Base-by-base conservation (phyloP, 2,329 filamentous ascomycete species). In the Ascomycota sp. region DNA sequence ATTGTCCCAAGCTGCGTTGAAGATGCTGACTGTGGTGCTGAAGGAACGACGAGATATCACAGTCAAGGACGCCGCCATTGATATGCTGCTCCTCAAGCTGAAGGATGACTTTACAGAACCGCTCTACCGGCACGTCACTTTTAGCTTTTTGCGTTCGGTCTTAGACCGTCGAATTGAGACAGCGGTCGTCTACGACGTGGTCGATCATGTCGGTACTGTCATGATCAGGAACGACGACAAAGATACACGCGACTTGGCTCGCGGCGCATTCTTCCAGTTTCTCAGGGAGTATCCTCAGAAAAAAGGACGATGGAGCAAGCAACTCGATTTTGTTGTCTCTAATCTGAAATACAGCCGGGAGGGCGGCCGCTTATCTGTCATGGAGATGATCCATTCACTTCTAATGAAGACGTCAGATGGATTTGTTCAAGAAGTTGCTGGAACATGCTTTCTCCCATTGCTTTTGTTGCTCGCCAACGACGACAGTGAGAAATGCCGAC, bases 221-320 rank as follows among this genome's bases (percentile, higher is more conserved):
- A 95, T 95, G 84, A 78, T 98, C 36, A 92, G 79, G 31, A 95
- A 95, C 48, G 81, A 92, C 40, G 84, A 91, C 43, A 77, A 78
- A 43, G 74, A 78, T 41, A 86, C 86, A 2, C 71, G 89, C 34
- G 82, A 93, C 50, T 62, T 92, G 28, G 84, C 86, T 10, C 68
- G 89, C 36, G 82, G 82, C 13, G 77, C 82, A 10, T 98, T 91
- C 54, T 77, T 92, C 52, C 82, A 93, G 43, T 98, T 98, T 56
- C 60, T 98, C 36, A 72, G 84, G 42, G 83, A 93, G 35, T 98
- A 93, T 47, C 86, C 89, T 0, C 89, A 95, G 51, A 82, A 78
- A 46, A 84, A 83, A 53, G 78, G 73, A 40, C 68, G 89, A 10
- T 91, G 89, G 74, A 67, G 70, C 29, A 92, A 92, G 50, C 86